Conservation (phyloP, 2,329 filamentous ascomycete genomes). For the Alternaria postmessia region DNA sequence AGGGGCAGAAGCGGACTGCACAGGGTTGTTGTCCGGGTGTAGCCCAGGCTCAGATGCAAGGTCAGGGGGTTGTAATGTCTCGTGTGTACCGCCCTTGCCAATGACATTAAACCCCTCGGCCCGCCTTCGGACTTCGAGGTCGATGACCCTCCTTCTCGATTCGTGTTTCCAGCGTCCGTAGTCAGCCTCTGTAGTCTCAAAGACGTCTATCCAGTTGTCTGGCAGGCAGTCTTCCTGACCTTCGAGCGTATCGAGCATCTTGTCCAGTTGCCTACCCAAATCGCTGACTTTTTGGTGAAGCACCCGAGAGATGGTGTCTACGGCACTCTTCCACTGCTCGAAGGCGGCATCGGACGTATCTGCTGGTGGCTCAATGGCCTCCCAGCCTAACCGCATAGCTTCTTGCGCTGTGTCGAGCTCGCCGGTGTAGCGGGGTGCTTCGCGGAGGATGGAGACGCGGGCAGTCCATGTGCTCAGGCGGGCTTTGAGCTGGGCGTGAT, state of each 20-base stretch:
- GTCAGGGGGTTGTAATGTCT: conserved; percentile 20
- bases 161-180: conserved; percentile 83
- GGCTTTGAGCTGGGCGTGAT: conserved; percentile 74
- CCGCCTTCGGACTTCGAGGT: conserved; percentile 62
- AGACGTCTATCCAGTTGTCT: conserved; percentile 83
- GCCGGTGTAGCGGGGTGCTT: conserved; percentile 72
- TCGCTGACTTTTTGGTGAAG: conserved; percentile 74
- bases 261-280: conserved; percentile 78
- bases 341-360: conserved; percentile 46
- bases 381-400: conserved; percentile 73
- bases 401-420: conserved; percentile 70
- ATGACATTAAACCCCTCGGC: conserved; percentile 13
- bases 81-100: conserved; percentile 6
- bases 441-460: conserved; percentile 76
- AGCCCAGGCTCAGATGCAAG: background rate
- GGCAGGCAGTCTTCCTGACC: conserved; percentile 84
- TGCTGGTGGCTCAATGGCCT: conserved; percentile 60
- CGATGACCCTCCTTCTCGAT: conserved; percentile 76
- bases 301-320: conserved; percentile 65
- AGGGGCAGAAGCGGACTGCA: background rate
- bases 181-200: conserved; percentile 79
- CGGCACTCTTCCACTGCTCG: conserved; percentile 47
- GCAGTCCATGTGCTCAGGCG: conserved; percentile 81
- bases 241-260: conserved; percentile 86
- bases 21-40: background rate